Evolutionary conservation across 306 rosid genomes (phyloP).

Genomic region (Herpetospermum pedunculosum): DNA sequence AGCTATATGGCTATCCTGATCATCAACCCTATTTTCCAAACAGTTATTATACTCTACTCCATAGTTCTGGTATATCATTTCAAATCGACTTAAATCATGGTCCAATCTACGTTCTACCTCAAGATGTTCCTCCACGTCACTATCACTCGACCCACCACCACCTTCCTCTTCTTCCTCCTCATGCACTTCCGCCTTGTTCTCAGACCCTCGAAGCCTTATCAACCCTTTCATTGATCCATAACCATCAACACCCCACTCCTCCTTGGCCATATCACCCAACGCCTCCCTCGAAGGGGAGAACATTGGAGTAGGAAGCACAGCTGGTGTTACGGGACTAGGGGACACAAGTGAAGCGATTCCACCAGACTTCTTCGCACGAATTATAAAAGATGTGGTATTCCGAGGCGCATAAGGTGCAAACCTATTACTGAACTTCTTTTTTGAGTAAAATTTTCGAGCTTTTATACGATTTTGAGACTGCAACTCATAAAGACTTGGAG

Average conservation of each 20-base stretch:
- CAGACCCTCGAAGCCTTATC: conserved; percentile 52
- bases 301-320: conserved; percentile 68
- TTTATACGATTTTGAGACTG: conserved; percentile 71
- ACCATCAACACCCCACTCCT: conserved; percentile 77
- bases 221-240: conserved; percentile 81
- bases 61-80: conserved; percentile 77
- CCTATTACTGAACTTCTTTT: conserved; percentile 43
- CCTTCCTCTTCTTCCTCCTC: conserved; percentile 24
- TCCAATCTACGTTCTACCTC: conserved; percentile 90
- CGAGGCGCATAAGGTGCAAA: conserved; percentile 79
- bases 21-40: conserved; percentile 80
- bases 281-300: conserved; percentile 59
- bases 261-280: conserved; percentile 51
- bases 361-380: conserved; percentile 53
- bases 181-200: too few relatives aligned
- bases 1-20: conserved; percentile 86
- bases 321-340: conserved; percentile 77
- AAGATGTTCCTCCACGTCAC: conserved; percentile 82
- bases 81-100: conserved; percentile 87
- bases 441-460: conserved; percentile 42
- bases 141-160: conserved; percentile 68
- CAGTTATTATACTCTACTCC: conserved; percentile 69
- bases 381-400: conserved; percentile 64
- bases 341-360: conserved; percentile 78
- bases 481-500: conserved; percentile 67